Evolutionary conservation across 768 basidiomycete genomes (phyloP), one percentile per base, ranked within the genome.

Genomic region (Baorangia bicolor): DNA sequence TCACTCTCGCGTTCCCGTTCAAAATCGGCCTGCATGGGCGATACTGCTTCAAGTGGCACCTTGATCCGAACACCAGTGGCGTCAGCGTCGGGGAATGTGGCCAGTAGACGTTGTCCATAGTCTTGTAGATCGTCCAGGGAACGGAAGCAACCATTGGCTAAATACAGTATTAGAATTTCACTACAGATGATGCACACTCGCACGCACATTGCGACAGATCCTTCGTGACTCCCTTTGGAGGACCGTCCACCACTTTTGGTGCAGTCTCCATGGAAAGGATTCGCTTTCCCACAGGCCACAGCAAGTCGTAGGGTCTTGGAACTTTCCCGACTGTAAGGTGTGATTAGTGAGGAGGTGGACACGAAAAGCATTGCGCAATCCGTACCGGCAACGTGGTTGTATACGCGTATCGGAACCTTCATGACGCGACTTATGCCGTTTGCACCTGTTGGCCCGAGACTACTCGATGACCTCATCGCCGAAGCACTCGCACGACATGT

Each of bases 371-470:
- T 23, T 37, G 25, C 11, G 31, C 14, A 54, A 34, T 9, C 28
- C 85, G 47, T 61, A 94, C 94, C 83, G 43, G 83, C 75, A 54
- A 97, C 90, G 60, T 94, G 78, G 55, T 92, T 94, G 73, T 97
- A 98, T 6, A 98, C 78, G 23, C 94, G 77, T 42, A 99, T 87
- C 0, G 96, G 96, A 1, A 98, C 88, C 48, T 89, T 90, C 88
- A 96, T 92, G 3, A 94, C 82, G 33, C 85, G 75, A 70, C 90
- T 89, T 53, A 78, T 76, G 63, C 82, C 83, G 59, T 77, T 81
- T 34, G 71, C 75, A 41, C 75, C 76, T 13, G 69, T 65, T 25
- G 71, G 58, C 18, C 77, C 68, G 10, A 64, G 48, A 45, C 72
- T 64, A 55, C 73, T 63, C 48, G 71, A 64, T 35, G 68, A 69